Evolutionary conservation across 176 grass and related monocot species (phyloP), one percentile per base, ranked within the genome.

Genomic region (Oryza glumipatula): DNA sequence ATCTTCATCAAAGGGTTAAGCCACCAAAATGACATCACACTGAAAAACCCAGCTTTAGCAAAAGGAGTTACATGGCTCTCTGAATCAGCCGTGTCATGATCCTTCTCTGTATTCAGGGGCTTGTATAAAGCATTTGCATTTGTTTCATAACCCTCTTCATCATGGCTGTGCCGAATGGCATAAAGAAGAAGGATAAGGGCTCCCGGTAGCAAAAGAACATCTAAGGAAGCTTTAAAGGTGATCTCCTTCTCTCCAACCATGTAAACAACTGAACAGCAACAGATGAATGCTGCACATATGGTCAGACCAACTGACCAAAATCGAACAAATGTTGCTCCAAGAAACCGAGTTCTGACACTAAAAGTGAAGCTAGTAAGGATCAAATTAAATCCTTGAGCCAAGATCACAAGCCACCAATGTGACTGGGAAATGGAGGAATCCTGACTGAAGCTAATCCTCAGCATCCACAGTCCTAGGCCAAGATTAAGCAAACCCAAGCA

Each of bases 21-120:
- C 93, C 96, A 98, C 93, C 93, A 94, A 77, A 98, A 98, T 19
- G 93, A 83, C 93, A 98, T 92, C 56, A 74, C 51, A 56, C 88
- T 95, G 58, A 95, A 81, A 77, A 89, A 85, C 2, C 89, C 85
- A 83, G 93, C 91, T 83, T 79, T 84, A 30, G 91, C 89, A 70
- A 95, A 93, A 35, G 80, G 74, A 63, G 93, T 87, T 5, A 87
- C 83, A 73, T 67, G 43, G 58, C 9, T 49, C 66, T 89, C 76
- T 63, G 82, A 80, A 76, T 94, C 87, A 72, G 76, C 69, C 30
- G 3, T 52, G 30, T 33, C 76, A 26, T n/a, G 47, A 84, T 56
- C 72, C 21, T 30, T n/a, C 61, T 84, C 85, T 15, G 28, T 24
- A 51, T 78, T 95, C 24, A 95, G 82, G 79, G 88, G 87, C 75